These are phyloP conservation scores for Aurantiochytrium sp. DNA, from an alignment of 108 stramenopile species.

Conservation along the genomic window DNA sequence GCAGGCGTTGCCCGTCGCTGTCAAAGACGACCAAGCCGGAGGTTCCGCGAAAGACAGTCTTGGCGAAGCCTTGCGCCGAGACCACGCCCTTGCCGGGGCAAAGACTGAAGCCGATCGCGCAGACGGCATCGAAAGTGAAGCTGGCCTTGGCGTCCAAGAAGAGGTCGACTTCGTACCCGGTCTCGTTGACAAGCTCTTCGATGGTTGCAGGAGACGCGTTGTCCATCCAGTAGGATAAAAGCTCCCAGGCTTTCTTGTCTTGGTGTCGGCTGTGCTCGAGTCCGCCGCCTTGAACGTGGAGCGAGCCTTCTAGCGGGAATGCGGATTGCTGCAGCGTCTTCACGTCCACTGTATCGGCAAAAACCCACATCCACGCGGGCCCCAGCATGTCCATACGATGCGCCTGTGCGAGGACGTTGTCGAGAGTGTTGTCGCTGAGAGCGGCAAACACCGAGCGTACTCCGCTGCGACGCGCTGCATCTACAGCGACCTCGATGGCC, in stretches of 20 bases:
- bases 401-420: neutral
- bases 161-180: neutral
- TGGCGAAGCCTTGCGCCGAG: neutral
- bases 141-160: neutral
- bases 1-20: neutral
- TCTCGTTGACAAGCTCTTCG: neutral
- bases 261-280: neutral
- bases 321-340: neutral
- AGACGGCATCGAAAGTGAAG: neutral
- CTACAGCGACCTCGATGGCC: neutral
- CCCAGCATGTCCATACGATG: neutral
- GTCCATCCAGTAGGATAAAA: neutral
- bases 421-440: neutral
- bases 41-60: neutral
- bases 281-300: neutral
- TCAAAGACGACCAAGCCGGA: neutral
- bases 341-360: neutral
- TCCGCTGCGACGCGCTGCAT: neutral
- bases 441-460: neutral
- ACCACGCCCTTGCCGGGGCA: neutral
- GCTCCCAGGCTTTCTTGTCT: neutral
- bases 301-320: neutral
- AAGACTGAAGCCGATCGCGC: neutral
- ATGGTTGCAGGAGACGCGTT: neutral
- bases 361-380: neutral